These are phyloP conservation scores for Yamadazyma paraphyllophila DNA, from an alignment of 805 yeast genomes.

Conservation along the genomic window DNA sequence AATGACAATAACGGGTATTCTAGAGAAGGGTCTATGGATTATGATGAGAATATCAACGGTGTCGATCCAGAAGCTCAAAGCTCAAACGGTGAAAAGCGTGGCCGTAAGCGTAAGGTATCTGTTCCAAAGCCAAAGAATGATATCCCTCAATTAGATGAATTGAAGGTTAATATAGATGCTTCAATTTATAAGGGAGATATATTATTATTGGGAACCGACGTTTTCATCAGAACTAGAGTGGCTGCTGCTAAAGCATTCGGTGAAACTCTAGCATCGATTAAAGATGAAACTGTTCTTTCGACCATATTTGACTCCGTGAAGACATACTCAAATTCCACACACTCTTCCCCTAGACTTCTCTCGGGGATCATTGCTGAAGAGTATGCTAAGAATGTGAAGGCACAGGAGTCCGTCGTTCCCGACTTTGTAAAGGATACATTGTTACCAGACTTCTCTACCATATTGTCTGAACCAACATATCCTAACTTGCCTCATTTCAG, in stretches of 20 bases:
- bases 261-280: slow-evolving; percentile 50
- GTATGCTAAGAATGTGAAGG: slow-evolving; percentile 43
- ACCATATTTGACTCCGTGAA: slow-evolving; percentile 38
- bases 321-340: slow-evolving; percentile 53
- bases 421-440: slow-evolving; percentile 20
- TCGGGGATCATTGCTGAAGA: slow-evolving; percentile 71
- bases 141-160: slow-evolving; percentile 55
- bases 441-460: slow-evolving; percentile 26
- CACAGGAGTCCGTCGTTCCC: slow-evolving; percentile 16
- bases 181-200: slow-evolving; percentile 92
- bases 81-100: slow-evolving; percentile 29
- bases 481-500: slow-evolving; percentile 55
- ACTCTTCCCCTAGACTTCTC: slow-evolving; percentile 78
- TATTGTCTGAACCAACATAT: slow-evolving; percentile 41
- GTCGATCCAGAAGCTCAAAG: slow-evolving; percentile 5
- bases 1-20: slow-evolving; percentile 6
- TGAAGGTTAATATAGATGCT: slow-evolving; percentile 83
- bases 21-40: slow-evolving; percentile 11
- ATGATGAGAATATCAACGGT: slow-evolving; percentile 11
- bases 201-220: slow-evolving; percentile 73
- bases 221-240: slow-evolving; percentile 70
- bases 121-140: slow-evolving; percentile 17
- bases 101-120: slow-evolving; percentile 47
- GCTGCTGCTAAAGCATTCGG: slow-evolving; percentile 80
- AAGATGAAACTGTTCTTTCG: slow-evolving; percentile 35